These are phyloP conservation scores for Cordyceps militaris DNA, from an alignment of 2,329 filamentous ascomycete genomes.

Conservation along the genomic window DNA sequence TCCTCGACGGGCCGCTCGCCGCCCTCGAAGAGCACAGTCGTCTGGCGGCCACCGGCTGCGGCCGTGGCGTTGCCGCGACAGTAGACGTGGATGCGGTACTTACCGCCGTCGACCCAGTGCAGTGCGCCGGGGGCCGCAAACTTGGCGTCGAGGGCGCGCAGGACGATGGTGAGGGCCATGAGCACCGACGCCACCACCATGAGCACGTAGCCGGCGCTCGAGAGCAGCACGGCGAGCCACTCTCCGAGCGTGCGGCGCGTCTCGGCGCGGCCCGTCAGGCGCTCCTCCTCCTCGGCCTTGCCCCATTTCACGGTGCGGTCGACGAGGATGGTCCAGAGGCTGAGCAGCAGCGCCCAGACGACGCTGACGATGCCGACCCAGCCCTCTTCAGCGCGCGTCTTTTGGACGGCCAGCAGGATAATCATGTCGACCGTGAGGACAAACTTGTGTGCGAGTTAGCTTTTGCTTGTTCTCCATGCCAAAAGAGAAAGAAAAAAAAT, in stretches of 20 bases:
- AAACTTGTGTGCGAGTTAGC: conserved; percentile 18
- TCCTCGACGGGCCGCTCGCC: conserved; percentile 74
- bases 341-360: conserved; percentile 71
- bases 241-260: conserved; percentile 73
- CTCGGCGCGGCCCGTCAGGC: conserved; percentile 82
- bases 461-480: not conserved
- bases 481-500: no score
- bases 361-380: conserved; percentile 87
- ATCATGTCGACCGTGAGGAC: conserved; percentile 58
- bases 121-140: conserved; percentile 66
- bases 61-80: conserved; percentile 66
- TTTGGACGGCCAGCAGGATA: conserved; percentile 67
- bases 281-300: conserved; percentile 86
- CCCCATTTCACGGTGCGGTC: conserved; percentile 85
- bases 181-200: conserved; percentile 64
- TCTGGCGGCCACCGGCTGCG: conserved; percentile 43
- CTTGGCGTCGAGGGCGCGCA: conserved; percentile 73
- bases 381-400: conserved; percentile 74
- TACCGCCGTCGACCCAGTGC: conserved; percentile 74
- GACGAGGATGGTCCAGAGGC: conserved; percentile 69
- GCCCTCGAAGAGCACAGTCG: conserved; percentile 80
- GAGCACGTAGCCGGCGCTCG: conserved; percentile 63
- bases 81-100: conserved; percentile 80
- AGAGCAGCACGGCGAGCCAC: conserved; percentile 73
- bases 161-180: conserved; percentile 69